Conservation (phyloP, 768 basidiomycete species). For the Tricholoma sp. region DNA sequence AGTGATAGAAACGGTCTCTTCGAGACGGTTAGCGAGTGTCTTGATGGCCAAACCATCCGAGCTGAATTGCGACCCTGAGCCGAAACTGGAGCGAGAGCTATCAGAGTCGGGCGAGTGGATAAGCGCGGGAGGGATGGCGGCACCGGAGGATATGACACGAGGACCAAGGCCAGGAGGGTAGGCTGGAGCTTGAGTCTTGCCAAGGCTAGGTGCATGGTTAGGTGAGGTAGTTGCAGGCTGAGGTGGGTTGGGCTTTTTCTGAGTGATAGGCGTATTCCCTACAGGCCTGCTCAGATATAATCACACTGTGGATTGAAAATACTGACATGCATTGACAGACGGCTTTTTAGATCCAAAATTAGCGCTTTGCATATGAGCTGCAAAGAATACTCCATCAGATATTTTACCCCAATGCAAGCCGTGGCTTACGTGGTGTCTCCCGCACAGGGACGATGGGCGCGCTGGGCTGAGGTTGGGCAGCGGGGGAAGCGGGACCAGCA, state of each 20-base stretch:
- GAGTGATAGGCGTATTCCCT: slow-evolving; percentile 20
- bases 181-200: neutral
- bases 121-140: slow-evolving; percentile 13
- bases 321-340: slow-evolving; percentile 5
- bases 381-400: neutral
- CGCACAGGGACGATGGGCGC: neutral
- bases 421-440: neutral
- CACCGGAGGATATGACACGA: slow-evolving; percentile 1
- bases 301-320: neutral
- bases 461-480: neutral
- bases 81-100: slow-evolving; percentile 5
- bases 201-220: neutral
- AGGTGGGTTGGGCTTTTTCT: neutral
- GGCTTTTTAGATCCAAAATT: neutral
- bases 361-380: neutral
- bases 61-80: slow-evolving; percentile 6
- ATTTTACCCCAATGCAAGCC: neutral
- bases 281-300: neutral
- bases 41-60: slow-evolving; percentile 1
- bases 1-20: slow-evolving; percentile 13
- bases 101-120: slow-evolving; percentile 7
- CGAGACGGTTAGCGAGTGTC: slow-evolving; percentile 6
- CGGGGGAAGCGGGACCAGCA: neutral
- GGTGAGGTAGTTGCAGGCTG: neutral
- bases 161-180: slow-evolving; percentile 12